Conservation (phyloP, 1,284 basidiomycete species). For the Leucoagaricus sp. region DNA sequence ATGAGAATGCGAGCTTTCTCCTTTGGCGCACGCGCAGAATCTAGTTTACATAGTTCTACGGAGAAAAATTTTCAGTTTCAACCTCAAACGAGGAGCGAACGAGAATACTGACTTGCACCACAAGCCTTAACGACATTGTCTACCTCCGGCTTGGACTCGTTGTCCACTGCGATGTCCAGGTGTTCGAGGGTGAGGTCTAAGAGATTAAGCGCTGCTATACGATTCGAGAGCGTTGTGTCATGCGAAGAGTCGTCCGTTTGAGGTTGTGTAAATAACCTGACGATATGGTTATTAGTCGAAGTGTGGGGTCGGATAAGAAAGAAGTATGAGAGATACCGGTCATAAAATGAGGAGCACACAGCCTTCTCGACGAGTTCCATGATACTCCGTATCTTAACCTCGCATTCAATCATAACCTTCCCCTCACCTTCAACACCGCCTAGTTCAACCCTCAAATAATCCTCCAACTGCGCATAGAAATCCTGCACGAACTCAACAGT, state of each 20-base stretch:
- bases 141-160: conserved; percentile 51
- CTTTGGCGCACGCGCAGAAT: conserved; percentile 66
- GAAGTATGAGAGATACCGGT: conserved; percentile 42
- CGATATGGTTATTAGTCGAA: not conserved
- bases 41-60: conserved; percentile 77
- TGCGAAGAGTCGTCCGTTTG: conserved; percentile 81
- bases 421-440: conserved; percentile 24
- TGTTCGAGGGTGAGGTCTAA: conserved; percentile 86
- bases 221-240: conserved; percentile 85
- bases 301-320: not conserved
- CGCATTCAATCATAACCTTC: conserved; percentile 27
- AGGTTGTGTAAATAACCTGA: conserved; percentile 45
- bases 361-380: conserved; percentile 75
- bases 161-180: conserved; percentile 76
- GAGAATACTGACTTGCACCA: conserved; percentile 40
- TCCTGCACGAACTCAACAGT: conserved; percentile 66
- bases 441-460: conserved; percentile 35
- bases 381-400: conserved; percentile 50
- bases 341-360: conserved; percentile 74
- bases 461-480: conserved; percentile 60
- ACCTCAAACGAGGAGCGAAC: not conserved
- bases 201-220: conserved; percentile 89
- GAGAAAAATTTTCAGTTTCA: conserved; percentile 10
- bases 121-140: conserved; percentile 70
- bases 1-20: conserved; percentile 84